Conservation (phyloP, 768 basidiomycete genomes). For the Leccinellum albellum region DNA sequence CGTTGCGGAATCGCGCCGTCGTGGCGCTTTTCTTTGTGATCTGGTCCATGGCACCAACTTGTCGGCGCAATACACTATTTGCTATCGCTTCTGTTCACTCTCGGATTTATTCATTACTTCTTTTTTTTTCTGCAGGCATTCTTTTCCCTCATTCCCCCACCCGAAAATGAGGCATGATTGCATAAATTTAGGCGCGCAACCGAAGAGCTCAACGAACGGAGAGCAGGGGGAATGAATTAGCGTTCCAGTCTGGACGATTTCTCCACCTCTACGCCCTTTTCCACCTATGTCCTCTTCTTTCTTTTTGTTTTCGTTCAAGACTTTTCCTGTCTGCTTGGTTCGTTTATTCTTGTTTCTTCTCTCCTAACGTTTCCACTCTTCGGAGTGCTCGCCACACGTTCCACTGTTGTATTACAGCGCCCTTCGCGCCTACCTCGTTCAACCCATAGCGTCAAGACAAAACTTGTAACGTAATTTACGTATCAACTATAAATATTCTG, state of each 20-base stretch:
- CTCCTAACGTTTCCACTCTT: background rate
- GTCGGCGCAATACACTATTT: slow-evolving; percentile 11
- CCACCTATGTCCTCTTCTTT: background rate
- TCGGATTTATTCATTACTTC: slow-evolving; percentile 32
- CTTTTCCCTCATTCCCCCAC: background rate
- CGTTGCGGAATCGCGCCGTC: slow-evolving; percentile 3
- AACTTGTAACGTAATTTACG: slow-evolving; percentile 32
- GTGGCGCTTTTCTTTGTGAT: background rate
- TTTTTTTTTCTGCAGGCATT: slow-evolving; percentile 29
- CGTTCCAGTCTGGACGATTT: background rate
- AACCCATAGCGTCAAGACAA: slow-evolving; percentile 10
- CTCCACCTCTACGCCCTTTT: background rate
- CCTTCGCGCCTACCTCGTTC: background rate
- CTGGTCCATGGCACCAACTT: background rate
- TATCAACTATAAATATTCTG: slow-evolving; percentile 33
- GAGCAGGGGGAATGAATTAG: slow-evolving; percentile 4
- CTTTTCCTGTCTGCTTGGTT: slow-evolving; percentile 20
- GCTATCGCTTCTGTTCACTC: slow-evolving; percentile 13
- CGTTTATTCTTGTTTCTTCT: slow-evolving; percentile 8
- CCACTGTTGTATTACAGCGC: slow-evolving; percentile 18
- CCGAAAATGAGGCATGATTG: slow-evolving; percentile 16
- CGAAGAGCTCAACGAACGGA: slow-evolving; percentile 8
- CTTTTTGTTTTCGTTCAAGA: slow-evolving; percentile 7
- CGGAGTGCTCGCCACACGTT: background rate
- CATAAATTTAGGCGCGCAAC: slow-evolving; percentile 17